A percentile compares a stretch with the other conserved stretches of the same genome.
Conservation (phyloP, 768 basidiomycete species). For the Suillus luteus region DNA sequence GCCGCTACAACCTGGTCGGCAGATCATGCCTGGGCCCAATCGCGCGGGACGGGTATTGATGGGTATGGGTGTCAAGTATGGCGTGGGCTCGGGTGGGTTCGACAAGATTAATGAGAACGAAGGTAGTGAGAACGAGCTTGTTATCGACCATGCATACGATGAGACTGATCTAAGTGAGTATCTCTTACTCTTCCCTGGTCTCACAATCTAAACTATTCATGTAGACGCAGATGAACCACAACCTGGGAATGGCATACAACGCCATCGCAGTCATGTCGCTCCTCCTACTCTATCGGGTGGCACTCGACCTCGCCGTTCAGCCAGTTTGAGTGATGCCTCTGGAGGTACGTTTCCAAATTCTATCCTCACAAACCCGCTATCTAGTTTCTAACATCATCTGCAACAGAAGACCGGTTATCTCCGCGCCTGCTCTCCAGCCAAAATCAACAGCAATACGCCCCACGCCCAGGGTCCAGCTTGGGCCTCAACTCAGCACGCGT, state of each 20-base stretch:
- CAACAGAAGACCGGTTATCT: slow-evolving; percentile 30
- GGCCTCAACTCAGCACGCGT: slow-evolving; percentile 41
- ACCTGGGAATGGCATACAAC: slow-evolving; percentile 24
- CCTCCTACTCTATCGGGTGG: slow-evolving; percentile 40
- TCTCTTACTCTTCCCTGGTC: slow-evolving; percentile 15
- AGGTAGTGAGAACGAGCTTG: slow-evolving; percentile 41
- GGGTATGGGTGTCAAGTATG: slow-evolving; percentile 40
- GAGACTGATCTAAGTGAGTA: slow-evolving; percentile 45
- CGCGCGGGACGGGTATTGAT: slow-evolving; percentile 55
- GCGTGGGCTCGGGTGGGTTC: slow-evolving; percentile 34
- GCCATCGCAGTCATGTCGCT: slow-evolving; percentile 30
- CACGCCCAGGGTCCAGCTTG: slow-evolving; percentile 47
- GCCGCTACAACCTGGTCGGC: slow-evolving; percentile 42
- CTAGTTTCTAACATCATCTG: slow-evolving; percentile 27
- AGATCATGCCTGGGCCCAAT: slow-evolving; percentile 45
- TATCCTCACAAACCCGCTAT: slow-evolving; percentile 7
- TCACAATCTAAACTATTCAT: slow-evolving; percentile 27
- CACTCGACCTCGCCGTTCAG: slow-evolving; percentile 71
- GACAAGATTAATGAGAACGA: slow-evolving; percentile 54
- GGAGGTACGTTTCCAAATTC: slow-evolving; percentile 26
- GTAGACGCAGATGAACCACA: slow-evolving; percentile 35
- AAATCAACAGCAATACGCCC: slow-evolving; percentile 23
- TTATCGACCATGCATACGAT: slow-evolving; percentile 31
- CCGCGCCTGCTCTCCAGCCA: slow-evolving; percentile 25
- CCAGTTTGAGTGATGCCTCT: slow-evolving; percentile 70